Base-by-base conservation (phyloP, 2,329 filamentous ascomycete genomes). In the Penicillium vulpinum region DNA sequence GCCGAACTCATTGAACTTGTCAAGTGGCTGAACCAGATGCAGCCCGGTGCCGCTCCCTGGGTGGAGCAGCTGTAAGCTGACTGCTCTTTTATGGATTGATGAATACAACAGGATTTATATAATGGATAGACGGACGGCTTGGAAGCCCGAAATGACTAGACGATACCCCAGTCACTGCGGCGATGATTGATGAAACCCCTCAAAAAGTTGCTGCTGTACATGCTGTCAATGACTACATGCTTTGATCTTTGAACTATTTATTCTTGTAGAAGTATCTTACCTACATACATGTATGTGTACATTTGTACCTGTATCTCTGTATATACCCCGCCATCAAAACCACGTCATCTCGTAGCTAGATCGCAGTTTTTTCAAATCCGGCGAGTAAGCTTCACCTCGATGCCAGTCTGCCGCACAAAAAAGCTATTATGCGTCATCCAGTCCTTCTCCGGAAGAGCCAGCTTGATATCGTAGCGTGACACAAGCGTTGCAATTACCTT, bases 351-450 rank as follows among this genome's bases (percentile, higher is more conserved):
- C n/a, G n/a, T n/a, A n/a, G 10, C 6, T 46, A 16, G 13, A 46
- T 22, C 18, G 3, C 28, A 22, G 8, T 10, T 2, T 22, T 9
- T 46, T 8, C n/a, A 31, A 7, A 10, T 31, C n/a, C 56, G 59
- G 26, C 36, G 58, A 29, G 54, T 52, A 6, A 63, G n/a, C 7
- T 52, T 64, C n/a, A 84, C 81, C 52, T 84, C 75, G 48, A 85
- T 62, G 0, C 83, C 83, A 46, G 77, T 74, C 67, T 85, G 83
- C 7, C 85, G 81, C 10, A 85, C 82, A 63, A 85, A 85, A 67
- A 85, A 85, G 10, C 81, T 85, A 10, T 82, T 80, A 57, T 82
- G 78, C 10, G 81, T 80, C 59, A 76, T 76, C 61, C 85, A 72
- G 40, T 79, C 75, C 44, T 76, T 73, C 9, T 74, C 74, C 0